Evolutionary conservation across 2,329 filamentous ascomycete species (phyloP).

Genomic region (Leptographium radiaticola): DNA sequence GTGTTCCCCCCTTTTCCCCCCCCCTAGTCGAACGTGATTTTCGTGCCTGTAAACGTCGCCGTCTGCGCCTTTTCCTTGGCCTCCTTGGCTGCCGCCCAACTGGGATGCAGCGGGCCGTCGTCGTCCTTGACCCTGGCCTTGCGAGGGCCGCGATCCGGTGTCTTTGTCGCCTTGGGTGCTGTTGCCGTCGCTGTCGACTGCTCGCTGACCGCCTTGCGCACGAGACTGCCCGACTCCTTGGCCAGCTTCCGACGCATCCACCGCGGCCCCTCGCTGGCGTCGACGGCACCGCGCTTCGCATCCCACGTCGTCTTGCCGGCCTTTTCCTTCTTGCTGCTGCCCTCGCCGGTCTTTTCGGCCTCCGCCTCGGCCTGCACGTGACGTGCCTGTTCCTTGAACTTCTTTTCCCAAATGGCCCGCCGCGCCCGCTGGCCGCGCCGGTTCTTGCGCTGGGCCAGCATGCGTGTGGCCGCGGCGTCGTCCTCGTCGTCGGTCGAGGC

Average conservation of each 20-base stretch:
- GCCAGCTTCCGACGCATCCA: conserved; percentile 23
- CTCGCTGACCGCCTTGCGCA: conserved; percentile 11
- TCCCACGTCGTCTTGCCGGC: conserved; percentile 37
- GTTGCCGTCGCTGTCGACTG: not conserved
- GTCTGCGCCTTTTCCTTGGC: conserved; percentile 43
- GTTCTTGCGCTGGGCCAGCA: conserved; percentile 53
- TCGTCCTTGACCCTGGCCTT: conserved; percentile 1
- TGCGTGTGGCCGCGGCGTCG: conserved; percentile 37
- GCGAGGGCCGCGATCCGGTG: not conserved
- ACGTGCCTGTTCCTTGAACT: conserved; percentile 59
- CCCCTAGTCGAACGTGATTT: conserved; percentile 40
- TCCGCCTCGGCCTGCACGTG: conserved; percentile 51
- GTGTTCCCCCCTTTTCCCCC: not conserved
- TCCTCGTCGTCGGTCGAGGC: conserved; percentile 69
- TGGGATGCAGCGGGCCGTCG: conserved; percentile 39
- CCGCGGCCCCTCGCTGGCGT: conserved; percentile 28
- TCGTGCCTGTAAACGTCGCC: conserved; percentile 40
- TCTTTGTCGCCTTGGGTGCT: not conserved
- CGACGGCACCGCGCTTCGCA: conserved; percentile 40
- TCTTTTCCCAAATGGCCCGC: conserved; percentile 69
- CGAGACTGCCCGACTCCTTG: conserved; percentile 11
- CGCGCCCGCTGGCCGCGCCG: conserved; percentile 60
- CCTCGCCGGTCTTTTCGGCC: conserved; percentile 17
- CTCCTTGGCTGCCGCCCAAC: conserved; percentile 51
- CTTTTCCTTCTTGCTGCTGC: conserved; percentile 18